A percentile compares a stretch with the other conserved stretches of the same genome.
Conservation (phyloP, 257 asterid genomes). For the Mitragyna speciosa region DNA sequence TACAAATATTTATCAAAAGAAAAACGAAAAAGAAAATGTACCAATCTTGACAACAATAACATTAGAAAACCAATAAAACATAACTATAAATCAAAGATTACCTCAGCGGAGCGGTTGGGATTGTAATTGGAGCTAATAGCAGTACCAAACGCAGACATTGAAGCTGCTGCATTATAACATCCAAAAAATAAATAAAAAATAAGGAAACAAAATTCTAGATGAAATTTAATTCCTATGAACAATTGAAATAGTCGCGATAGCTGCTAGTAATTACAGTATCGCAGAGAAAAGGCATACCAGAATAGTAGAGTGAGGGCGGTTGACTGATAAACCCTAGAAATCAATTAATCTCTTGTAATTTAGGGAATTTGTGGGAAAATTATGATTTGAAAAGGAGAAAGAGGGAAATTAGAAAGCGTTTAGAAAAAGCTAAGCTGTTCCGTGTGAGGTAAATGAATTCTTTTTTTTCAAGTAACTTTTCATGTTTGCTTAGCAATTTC, state of each 20-base stretch:
- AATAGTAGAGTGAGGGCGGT: neutral
- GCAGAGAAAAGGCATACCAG: neutral
- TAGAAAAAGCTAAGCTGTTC: conserved; percentile 1
- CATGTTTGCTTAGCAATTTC: no score
- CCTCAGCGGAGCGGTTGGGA: conserved; percentile 89
- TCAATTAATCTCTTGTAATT: neutral
- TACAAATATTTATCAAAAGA: neutral
- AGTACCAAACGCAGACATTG: conserved; percentile 71
- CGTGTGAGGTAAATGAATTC: neutral
- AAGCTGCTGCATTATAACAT: conserved; percentile 4
- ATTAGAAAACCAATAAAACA: neutral
- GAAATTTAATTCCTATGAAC: no score
- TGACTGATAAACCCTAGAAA: conserved; percentile 16
- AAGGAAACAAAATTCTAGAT: neutral
- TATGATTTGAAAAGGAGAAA: neutral
- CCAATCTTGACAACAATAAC: neutral
- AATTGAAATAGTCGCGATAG: neutral
- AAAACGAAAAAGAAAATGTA: neutral
- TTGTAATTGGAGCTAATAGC: conserved; percentile 42
- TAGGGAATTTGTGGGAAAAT: neutral
- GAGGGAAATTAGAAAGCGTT: conserved; percentile 10
- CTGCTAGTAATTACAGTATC: no score
- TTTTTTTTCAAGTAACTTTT: no score
- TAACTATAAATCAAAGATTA: conserved; percentile 10
- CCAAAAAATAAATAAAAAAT: neutral